phyloP scores from a whole-genome alignment of 176 grass and related monocot genomes.

The Zea mays region Zm-B73-REFERENCE-NAM-5.0 NC_050099.1:160058001-160058500 shows the following conservation, averaged over 20 bases:
- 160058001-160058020: constrained; percentile 5
- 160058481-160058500: too few species aligned
- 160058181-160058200: neutral
- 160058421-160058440: too few species aligned
- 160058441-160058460: too few species aligned
- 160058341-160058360: too few species aligned
- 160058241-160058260: neutral
- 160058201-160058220: neutral
- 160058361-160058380: too few species aligned
- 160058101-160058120: neutral
- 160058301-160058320: too few species aligned
- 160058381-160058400: too few species aligned
- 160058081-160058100: neutral
- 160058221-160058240: neutral
- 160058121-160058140: neutral
- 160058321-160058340: too few species aligned
- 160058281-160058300: too few species aligned
- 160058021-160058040: neutral
- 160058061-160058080: neutral
- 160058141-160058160: neutral
- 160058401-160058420: too few species aligned
- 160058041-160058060: neutral
- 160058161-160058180: neutral
- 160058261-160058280: too few species aligned
- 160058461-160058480: too few species aligned